phyloP scores from a whole-genome alignment of 768 basidiomycete genomes.

The Mycena haematopus region DNA sequence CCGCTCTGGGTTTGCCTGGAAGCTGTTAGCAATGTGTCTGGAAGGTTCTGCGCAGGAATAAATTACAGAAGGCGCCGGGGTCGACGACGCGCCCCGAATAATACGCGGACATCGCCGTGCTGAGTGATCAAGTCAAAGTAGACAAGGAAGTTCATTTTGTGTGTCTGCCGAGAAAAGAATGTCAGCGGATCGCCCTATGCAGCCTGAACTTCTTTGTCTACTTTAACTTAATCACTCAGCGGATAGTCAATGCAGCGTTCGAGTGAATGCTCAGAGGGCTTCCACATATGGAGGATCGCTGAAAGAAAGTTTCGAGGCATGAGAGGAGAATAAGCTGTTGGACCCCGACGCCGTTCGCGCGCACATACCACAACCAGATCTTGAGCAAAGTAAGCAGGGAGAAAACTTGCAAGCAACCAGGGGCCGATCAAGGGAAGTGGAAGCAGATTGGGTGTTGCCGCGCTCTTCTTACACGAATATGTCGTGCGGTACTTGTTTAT shows the following conservation, averaged over 20 bases:
- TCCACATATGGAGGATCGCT: no score
- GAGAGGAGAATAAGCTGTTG: background rate
- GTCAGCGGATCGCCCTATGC: no score
- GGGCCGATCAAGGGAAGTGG: constrained; percentile 16
- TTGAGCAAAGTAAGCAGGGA: no score
- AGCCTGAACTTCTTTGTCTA: no score
- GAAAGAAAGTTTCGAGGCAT: background rate
- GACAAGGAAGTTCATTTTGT: constrained; percentile 1
- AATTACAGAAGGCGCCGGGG: background rate
- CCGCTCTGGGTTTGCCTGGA: constrained; percentile 1
- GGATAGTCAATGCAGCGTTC: no score
- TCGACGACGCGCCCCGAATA: background rate
- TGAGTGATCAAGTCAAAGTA: background rate
- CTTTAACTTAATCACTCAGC: no score
- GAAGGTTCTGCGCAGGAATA: background rate
- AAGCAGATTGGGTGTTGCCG: constrained; percentile 5
- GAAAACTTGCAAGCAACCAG: background rate
- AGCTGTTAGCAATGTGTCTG: background rate
- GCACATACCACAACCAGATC: background rate
- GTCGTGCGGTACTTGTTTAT: background rate
- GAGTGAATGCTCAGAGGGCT: no score
- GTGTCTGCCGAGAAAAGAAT: no score
- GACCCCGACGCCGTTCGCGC: background rate
- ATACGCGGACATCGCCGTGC: constrained; percentile 1
- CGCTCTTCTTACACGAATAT: background rate